A percentile compares a stretch with the other conserved stretches of the same genome.
Evolutionary conservation across 306 rosid genomes (phyloP).

Genomic region (barrel medic (Medicago truncatula)): DNA sequence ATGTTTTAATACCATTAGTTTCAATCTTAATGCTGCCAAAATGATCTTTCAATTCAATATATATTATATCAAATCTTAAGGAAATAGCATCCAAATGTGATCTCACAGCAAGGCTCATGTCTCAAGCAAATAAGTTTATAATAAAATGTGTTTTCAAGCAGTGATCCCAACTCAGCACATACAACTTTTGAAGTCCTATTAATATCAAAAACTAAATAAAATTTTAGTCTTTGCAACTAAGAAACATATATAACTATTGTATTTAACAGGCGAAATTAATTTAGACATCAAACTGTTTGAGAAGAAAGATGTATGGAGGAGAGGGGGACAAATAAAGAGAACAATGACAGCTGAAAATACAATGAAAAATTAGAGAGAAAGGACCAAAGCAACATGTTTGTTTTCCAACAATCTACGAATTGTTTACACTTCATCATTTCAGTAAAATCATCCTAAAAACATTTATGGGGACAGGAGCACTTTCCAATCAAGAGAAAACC

Average conservation of each 20-base stretch:
- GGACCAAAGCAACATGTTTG: constrained; percentile 60
- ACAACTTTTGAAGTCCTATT: too few species aligned
- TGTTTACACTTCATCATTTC: constrained; percentile 6
- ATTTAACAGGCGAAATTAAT: too few species aligned
- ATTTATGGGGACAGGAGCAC: neutral
- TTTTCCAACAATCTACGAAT: constrained; percentile 86
- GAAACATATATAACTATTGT: too few species aligned
- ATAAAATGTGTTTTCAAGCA: neutral
- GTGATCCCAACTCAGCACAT: too few species aligned
- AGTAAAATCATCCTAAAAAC: too few species aligned
- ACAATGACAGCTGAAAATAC: too few species aligned
- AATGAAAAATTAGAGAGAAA: neutral
- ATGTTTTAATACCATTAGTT: neutral
- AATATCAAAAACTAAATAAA: too few species aligned
- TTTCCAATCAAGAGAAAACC: neutral
- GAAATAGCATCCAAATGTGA: neutral
- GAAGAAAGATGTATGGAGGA: too few species aligned
- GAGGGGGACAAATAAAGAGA: too few species aligned
- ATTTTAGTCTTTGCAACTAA: too few species aligned
- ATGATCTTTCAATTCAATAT: too few species aligned
- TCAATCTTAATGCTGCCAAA: neutral
- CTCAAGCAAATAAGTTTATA: neutral
- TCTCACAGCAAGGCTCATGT: neutral
- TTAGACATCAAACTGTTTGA: too few species aligned
- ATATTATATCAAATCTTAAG: neutral